phyloP scores from a whole-genome alignment of 306 rosid genomes.

The Gastrolobium bilobum region DNA sequence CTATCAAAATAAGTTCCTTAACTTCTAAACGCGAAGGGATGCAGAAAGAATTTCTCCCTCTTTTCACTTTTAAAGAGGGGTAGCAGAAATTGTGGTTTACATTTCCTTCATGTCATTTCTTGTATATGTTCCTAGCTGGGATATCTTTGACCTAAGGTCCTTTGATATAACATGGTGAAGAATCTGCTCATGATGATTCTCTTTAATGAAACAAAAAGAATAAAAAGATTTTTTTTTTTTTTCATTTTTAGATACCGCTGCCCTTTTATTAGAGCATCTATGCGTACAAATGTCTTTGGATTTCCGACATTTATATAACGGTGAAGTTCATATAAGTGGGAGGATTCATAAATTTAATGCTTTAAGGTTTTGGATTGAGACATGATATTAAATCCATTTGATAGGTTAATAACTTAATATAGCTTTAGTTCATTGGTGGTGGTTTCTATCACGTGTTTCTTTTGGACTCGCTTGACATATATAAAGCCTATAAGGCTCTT shows the following conservation, averaged over 20 bases:
- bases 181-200: slow-evolving; percentile 28
- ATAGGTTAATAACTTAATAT: no score
- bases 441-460: no score
- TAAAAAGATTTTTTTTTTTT: neutral
- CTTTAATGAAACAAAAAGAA: neutral
- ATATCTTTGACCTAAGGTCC: slow-evolving; percentile 19
- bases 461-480: no score
- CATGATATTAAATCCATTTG: no score
- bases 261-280: no score
- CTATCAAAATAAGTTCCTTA: slow-evolving; percentile 44
- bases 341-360: no score
- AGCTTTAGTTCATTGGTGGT: no score
- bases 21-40: slow-evolving; percentile 34
- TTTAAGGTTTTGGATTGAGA: no score
- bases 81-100: slow-evolving; percentile 23
- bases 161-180: slow-evolving; percentile 36
- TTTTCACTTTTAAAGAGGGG: slow-evolving; percentile 25
- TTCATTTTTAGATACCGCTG: neutral
- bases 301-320: no score
- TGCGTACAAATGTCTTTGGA: no score
- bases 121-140: neutral
- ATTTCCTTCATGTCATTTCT: slow-evolving; percentile 38
- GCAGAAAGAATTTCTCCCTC: slow-evolving; percentile 65
- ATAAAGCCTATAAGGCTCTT: no score
- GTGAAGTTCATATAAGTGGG: no score